Conservation (phyloP, 1,284 basidiomycete species). For the Stygiomarasmius scandens region DNA sequence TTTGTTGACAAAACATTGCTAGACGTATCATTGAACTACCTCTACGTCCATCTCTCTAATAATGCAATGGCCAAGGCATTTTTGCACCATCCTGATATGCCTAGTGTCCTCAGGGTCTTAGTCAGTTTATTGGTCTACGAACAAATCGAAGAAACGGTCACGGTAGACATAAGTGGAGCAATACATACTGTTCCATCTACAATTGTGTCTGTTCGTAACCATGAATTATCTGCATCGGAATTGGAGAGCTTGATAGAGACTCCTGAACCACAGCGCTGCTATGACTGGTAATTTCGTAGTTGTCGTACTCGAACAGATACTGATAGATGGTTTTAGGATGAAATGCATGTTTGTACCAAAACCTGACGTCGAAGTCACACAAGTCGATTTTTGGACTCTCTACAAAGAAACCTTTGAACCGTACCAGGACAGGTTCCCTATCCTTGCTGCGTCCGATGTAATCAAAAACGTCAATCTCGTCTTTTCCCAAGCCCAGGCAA, state of each 20-base stretch:
- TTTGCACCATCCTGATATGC: slow-evolving; percentile 68
- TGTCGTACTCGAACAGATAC: slow-evolving; percentile 1
- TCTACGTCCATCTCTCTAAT: slow-evolving; percentile 77
- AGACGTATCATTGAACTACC: slow-evolving; percentile 71
- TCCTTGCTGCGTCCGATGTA: slow-evolving; percentile 82
- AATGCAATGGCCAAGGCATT: slow-evolving; percentile 79
- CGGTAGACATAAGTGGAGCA: slow-evolving; percentile 59
- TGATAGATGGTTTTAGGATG: slow-evolving; percentile 63
- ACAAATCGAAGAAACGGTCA: slow-evolving; percentile 68
- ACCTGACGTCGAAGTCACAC: slow-evolving; percentile 76
- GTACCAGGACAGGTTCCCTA: slow-evolving; percentile 53
- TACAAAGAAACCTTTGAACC: slow-evolving; percentile 77
- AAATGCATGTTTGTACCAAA: slow-evolving; percentile 73
- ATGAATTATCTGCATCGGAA: slow-evolving; percentile 70
- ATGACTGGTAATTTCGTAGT: slow-evolving; percentile 63
- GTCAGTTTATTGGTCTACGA: slow-evolving; percentile 67
- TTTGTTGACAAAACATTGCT: slow-evolving; percentile 69
- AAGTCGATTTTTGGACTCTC: slow-evolving; percentile 88
- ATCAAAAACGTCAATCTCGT: slow-evolving; percentile 84
- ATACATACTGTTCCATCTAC: slow-evolving; percentile 58
- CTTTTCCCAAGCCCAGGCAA: slow-evolving; percentile 80
- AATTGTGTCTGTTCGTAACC: slow-evolving; percentile 47
- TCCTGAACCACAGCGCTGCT: slow-evolving; percentile 75
- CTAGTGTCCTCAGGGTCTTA: slow-evolving; percentile 65
- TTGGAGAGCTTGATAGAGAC: slow-evolving; percentile 57